A percentile compares a stretch with the other conserved stretches of the same genome.
Evolutionary conservation across 805 yeast species (phyloP).

Genomic region (Candida lessepsii): DNA sequence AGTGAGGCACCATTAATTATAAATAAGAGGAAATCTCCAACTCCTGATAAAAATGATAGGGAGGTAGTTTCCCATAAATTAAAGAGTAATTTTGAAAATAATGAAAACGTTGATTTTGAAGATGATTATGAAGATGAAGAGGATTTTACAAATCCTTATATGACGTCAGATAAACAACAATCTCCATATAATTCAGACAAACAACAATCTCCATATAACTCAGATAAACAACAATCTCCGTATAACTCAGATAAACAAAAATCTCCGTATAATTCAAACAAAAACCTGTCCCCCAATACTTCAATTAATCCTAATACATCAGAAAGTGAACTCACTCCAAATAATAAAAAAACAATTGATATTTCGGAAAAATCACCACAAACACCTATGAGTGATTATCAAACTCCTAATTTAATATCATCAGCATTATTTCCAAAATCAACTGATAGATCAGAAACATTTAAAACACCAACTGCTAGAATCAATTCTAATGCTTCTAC

Average conservation of each 20-base stretch:
- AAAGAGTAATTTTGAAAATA: too few relatives aligned
- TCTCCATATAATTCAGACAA: too few relatives aligned
- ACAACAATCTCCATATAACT: too few relatives aligned
- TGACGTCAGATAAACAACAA: too few relatives aligned
- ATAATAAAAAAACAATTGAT: background rate
- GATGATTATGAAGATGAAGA: background rate
- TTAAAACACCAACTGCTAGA: constrained; percentile 8
- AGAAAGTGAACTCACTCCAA: too few relatives aligned
- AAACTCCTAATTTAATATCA: constrained; percentile 11
- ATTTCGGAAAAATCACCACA: constrained; percentile 4
- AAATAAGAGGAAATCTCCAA: constrained; percentile 20
- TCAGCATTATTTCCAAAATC: constrained; percentile 7
- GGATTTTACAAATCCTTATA: constrained; percentile 1
- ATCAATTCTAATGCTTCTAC: constrained; percentile 8
- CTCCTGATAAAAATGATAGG: background rate
- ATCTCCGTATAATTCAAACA: too few relatives aligned
- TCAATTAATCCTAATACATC: too few relatives aligned
- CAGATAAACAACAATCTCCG: too few relatives aligned
- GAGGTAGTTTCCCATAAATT: too few relatives aligned
- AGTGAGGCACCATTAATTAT: constrained; percentile 34
- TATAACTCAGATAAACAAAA: too few relatives aligned
- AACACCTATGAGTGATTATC: constrained; percentile 15
- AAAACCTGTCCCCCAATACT: too few relatives aligned
- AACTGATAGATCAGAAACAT: constrained; percentile 9
- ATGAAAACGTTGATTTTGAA: too few relatives aligned